Conservation (phyloP, 441 rosid genomes). For the Gossypium lobatum region DNA sequence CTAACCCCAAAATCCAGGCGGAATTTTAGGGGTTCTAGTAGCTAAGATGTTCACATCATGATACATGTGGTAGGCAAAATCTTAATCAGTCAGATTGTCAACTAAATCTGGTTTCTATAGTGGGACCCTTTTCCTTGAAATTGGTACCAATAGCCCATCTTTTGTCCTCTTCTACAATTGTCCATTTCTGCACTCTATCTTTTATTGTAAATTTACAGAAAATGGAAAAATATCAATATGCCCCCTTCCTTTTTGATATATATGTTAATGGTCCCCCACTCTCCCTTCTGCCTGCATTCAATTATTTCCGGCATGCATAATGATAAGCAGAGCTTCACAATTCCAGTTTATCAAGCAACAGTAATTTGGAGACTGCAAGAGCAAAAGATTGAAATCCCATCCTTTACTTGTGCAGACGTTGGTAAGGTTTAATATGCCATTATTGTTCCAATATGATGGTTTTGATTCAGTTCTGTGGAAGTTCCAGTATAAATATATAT, state of each 20-base stretch:
- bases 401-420: not conserved
- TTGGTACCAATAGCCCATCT: not conserved
- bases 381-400: not conserved
- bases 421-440: not conserved
- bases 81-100: slow-evolving; percentile 12
- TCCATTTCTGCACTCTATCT: not conserved
- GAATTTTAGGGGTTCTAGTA: not conserved
- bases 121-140: slow-evolving; percentile 17
- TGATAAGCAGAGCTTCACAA: not conserved
- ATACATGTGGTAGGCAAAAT: slow-evolving; percentile 7
- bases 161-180: not conserved
- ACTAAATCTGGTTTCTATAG: not conserved
- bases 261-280: not conserved
- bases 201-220: not conserved
- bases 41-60: slow-evolving; percentile 1
- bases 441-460: not conserved
- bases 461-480: not conserved
- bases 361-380: not conserved
- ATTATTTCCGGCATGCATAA: not conserved
- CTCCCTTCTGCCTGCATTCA: not conserved
- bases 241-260: not conserved
- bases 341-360: not conserved
- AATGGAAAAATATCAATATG: not conserved
- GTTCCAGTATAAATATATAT: not conserved
- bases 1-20: not conserved